Conservation (phyloP, 352 stramenopile genomes). For the Salisapilia sapeloensis region DNA sequence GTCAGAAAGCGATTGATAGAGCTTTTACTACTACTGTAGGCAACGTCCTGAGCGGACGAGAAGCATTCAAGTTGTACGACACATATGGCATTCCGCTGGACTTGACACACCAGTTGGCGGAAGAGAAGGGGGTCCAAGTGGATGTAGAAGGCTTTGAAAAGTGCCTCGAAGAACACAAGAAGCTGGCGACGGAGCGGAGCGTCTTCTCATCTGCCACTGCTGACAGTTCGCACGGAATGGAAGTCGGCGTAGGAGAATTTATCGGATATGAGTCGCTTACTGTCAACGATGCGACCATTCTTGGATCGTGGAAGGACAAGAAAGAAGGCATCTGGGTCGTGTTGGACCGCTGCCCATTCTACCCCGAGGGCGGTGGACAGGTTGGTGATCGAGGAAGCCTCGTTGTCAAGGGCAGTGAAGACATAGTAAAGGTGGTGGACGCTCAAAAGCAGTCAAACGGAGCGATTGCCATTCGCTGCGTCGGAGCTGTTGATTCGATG, state of each 20-base stretch:
- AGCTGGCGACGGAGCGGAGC: constrained; percentile 21
- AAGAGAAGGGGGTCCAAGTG: constrained; percentile 35
- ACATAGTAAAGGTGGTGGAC: constrained; percentile 13
- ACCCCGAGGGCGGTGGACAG: constrained; percentile 58
- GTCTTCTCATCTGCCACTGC: constrained; percentile 6
- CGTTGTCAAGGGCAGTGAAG: constrained; percentile 4
- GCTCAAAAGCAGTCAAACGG: constrained; percentile 23
- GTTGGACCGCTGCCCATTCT: constrained; percentile 54
- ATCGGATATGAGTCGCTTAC: constrained; percentile 35
- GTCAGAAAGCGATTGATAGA: constrained; percentile 39
- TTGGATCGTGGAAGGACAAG: constrained; percentile 13
- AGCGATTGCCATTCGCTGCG: constrained; percentile 24
- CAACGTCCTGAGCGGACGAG: constrained; percentile 17
- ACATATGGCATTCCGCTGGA: constrained; percentile 66
- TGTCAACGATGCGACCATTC: constrained; percentile 13
- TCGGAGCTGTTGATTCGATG: constrained; percentile 8
- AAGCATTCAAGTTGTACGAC: constrained; percentile 60
- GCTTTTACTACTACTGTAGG: constrained; percentile 10
- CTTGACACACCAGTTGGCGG: constrained; percentile 47
- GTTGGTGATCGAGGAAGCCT: constrained; percentile 42
- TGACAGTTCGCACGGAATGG: not conserved
- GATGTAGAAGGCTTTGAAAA: constrained; percentile 30
- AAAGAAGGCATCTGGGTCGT: constrained; percentile 15
- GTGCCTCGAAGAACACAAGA: constrained; percentile 29
- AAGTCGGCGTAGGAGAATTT: constrained; percentile 12